Conservation (phyloP, 164 flowering plant species). For the Vitis amurensis region DNA sequence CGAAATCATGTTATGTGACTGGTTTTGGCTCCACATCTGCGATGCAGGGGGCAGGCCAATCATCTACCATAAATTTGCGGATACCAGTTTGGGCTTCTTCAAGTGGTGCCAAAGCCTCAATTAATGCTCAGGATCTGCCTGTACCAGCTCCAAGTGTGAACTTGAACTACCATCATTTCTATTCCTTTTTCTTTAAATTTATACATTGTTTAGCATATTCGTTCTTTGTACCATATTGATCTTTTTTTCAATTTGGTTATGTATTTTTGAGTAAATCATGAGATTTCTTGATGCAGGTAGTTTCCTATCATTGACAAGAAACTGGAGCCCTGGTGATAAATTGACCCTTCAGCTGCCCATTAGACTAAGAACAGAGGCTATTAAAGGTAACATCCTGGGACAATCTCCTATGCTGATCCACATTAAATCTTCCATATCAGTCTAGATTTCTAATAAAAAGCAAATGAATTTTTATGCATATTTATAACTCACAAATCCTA, state of each 20-base stretch:
- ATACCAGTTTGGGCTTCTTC: conserved; percentile 73
- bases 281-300: conserved; percentile 46
- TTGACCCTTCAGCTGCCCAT: conserved; percentile 63
- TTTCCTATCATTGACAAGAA: conserved; percentile 51
- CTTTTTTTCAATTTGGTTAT: too few relatives aligned
- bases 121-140: conserved; percentile 42
- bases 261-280: background rate
- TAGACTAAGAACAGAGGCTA: conserved; percentile 61
- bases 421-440: too few relatives aligned
- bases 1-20: too few relatives aligned
- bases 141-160: conserved; percentile 64
- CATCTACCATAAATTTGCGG: conserved; percentile 64
- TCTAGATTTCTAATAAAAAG: too few relatives aligned
- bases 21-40: too few relatives aligned
- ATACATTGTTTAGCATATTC: too few relatives aligned
- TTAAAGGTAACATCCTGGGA: conserved; percentile 50
- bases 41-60: conserved; percentile 32
- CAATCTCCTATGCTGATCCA: too few relatives aligned
- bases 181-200: too few relatives aligned
- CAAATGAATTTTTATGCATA: too few relatives aligned
- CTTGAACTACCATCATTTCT: background rate
- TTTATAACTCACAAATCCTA: background rate
- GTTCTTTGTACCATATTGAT: too few relatives aligned
- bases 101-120: conserved; percentile 42
- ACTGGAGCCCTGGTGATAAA: conserved; percentile 60